phyloP scores from a whole-genome alignment of 2,329 filamentous ascomycete genomes.

The Pseudogymnoascus sp. region DNA sequence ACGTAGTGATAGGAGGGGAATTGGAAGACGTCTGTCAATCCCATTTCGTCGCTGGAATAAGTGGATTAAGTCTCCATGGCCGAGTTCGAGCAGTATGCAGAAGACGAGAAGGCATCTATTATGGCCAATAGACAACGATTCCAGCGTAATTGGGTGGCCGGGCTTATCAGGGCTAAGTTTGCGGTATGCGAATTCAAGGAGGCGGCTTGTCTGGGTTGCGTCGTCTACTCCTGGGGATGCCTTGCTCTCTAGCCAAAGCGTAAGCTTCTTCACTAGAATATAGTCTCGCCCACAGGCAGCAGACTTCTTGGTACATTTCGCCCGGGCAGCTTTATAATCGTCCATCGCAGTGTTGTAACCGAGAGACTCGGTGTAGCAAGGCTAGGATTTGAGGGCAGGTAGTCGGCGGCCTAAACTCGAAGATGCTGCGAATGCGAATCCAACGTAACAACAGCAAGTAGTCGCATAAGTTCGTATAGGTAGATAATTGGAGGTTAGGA shows the following conservation, averaged over 20 bases:
- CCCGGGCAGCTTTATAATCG: not conserved
- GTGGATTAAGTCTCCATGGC: slow-evolving; percentile 18
- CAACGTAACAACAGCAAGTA: not conserved
- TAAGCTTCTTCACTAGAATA: not conserved
- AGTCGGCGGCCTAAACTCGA: not conserved
- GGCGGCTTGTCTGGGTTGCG: not conserved
- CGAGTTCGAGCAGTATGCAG: slow-evolving; percentile 20
- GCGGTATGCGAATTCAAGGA: not conserved
- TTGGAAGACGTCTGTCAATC: slow-evolving; percentile 18
- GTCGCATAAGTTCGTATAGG: not conserved
- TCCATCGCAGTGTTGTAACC: not conserved
- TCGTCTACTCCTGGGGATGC: not conserved
- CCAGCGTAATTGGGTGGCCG: not conserved
- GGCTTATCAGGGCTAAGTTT: not conserved
- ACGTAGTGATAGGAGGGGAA: not conserved
- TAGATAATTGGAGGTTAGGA: not conserved
- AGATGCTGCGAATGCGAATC: not conserved
- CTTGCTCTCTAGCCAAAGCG: not conserved
- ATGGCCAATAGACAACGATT: not conserved
- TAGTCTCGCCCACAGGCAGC: not conserved
- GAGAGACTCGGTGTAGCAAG: not conserved
- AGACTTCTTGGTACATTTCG: not conserved
- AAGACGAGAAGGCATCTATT: slow-evolving; percentile 21
- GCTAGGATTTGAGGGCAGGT: not conserved
- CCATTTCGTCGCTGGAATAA: slow-evolving; percentile 15